Evolutionary conservation across 495 filamentous ascomycete species (phyloP).

Genomic region (Margaritispora aquatica): DNA sequence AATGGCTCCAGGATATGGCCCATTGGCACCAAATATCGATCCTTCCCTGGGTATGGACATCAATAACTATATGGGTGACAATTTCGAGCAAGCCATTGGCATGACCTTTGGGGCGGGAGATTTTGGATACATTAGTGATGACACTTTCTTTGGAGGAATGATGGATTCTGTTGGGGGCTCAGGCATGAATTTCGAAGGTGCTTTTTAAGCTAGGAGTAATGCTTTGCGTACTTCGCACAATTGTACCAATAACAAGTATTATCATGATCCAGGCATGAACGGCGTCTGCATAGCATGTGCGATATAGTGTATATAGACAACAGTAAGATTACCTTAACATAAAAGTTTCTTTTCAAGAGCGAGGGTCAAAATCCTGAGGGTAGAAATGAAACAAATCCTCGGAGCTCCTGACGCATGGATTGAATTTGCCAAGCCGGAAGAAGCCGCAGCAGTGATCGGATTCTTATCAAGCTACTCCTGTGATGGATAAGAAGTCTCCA

Average conservation of each 20-base stretch:
- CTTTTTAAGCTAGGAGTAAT: not conserved
- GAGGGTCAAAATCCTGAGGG: too few species aligned
- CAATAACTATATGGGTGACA: conserved; percentile 34
- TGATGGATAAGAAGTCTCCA: conserved; percentile 9
- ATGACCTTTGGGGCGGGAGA: conserved; percentile 37
- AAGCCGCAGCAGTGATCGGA: not conserved
- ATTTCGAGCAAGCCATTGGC: conserved; percentile 45
- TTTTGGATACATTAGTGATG: conserved; percentile 21
- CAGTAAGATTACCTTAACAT: not conserved
- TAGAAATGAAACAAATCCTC: too few species aligned
- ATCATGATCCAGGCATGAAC: not conserved
- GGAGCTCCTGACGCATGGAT: too few species aligned
- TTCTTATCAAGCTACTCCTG: not conserved
- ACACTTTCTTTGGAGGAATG: conserved; percentile 14
- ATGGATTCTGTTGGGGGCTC: conserved; percentile 11
- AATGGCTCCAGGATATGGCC: conserved; percentile 6
- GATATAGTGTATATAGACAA: too few species aligned
- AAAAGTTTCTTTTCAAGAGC: too few species aligned
- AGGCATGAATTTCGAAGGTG: conserved; percentile 6
- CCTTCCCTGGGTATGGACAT: conserved; percentile 29
- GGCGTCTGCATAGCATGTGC: too few species aligned
- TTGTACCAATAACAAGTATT: too few species aligned
- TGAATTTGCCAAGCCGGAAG: not conserved
- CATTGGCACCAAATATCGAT: conserved; percentile 26
- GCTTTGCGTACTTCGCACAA: too few species aligned